Percentiles rank a stretch among this genome's conserved stretches.
These are phyloP conservation scores for Populus nigra DNA, from an alignment of 345 rosid genomes.

Conservation along the genomic window DNA sequence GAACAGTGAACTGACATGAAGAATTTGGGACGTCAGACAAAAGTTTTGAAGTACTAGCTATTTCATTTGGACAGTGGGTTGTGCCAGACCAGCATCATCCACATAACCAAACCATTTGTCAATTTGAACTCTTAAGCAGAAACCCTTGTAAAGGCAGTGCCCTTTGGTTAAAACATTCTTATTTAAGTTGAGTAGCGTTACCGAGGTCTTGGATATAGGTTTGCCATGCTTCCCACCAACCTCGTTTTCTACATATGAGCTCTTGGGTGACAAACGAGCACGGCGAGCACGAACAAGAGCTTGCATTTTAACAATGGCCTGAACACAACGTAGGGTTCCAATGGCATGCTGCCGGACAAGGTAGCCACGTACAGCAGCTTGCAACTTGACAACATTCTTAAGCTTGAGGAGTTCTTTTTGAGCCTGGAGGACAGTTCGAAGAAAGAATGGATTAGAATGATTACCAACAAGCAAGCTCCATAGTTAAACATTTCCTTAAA, in stretches of 20 bases:
- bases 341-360: slow-evolving; percentile 81
- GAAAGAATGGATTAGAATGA: not conserved
- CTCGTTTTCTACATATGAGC: slow-evolving; percentile 21
- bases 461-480: not conserved
- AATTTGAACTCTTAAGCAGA: not conserved
- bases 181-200: slow-evolving; percentile 27
- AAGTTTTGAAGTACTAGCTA: not conserved
- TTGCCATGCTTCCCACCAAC: slow-evolving; percentile 26
- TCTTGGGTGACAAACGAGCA: slow-evolving; percentile 39
- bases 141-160: not conserved
- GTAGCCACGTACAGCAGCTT: slow-evolving; percentile 92
- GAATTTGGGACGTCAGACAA: not conserved
- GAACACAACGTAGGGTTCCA: slow-evolving; percentile 85
- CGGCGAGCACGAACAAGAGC: slow-evolving; percentile 71
- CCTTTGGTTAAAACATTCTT: slow-evolving; percentile 2
- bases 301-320: slow-evolving; percentile 90
- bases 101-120: not conserved
- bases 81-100: not conserved
- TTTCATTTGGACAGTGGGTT: not conserved
- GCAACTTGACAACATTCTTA: slow-evolving; percentile 74
- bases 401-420: slow-evolving; percentile 57
- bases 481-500: not conserved
- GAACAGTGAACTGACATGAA: not conserved
- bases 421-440: slow-evolving; percentile 44
- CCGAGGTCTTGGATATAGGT: slow-evolving; percentile 38